These are phyloP conservation scores for Solanum habrochaites DNA, from an alignment of 257 asterid genomes.

Conservation along the genomic window DNA sequence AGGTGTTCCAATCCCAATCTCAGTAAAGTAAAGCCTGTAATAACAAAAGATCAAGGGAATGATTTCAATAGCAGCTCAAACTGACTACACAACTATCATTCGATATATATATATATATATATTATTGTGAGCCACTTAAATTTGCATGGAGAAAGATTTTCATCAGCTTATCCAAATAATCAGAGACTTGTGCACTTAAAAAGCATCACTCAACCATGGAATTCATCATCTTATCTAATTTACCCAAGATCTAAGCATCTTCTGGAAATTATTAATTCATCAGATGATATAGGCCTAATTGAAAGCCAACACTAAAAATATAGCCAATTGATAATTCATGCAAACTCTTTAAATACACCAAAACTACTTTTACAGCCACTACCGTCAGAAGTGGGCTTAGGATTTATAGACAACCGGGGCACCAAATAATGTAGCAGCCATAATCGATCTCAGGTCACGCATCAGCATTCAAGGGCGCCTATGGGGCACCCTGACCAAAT, in stretches of 20 bases:
- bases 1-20: conserved; percentile 93
- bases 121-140: not conserved
- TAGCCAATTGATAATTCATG: not conserved
- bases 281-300: not conserved
- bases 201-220: not conserved
- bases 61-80: not conserved
- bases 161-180: not conserved
- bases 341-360: not conserved
- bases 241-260: not conserved
- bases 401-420: not conserved
- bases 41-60: not conserved
- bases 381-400: not conserved
- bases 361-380: not conserved
- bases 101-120: not conserved
- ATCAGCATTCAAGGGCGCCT: not conserved
- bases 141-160: not conserved
- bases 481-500: not conserved
- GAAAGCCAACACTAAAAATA: not conserved
- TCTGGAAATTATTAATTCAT: not conserved
- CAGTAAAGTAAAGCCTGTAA: conserved; percentile 89
- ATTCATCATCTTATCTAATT: not conserved
- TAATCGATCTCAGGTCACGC: not conserved
- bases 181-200: not conserved
- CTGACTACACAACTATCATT: not conserved
- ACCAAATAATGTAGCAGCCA: not conserved